phyloP scores from a whole-genome alignment of 305 asterid species.

The Fraxinus paxiana region DNA sequence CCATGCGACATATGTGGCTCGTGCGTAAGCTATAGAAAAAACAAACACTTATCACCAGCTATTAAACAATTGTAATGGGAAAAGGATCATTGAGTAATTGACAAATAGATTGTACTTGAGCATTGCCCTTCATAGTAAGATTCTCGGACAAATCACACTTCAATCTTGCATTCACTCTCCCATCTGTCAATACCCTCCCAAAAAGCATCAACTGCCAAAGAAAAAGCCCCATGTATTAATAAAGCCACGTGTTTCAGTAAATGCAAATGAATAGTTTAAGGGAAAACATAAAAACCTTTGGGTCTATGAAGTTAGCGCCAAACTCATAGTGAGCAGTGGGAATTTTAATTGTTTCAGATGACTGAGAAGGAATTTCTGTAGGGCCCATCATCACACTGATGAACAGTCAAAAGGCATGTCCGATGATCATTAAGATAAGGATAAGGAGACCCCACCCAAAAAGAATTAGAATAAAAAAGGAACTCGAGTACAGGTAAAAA shows the following conservation, averaged over 20 bases:
- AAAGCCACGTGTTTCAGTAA: slow-evolving; percentile 1
- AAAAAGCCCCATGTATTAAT: slow-evolving; percentile 27
- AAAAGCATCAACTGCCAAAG: slow-evolving; percentile 76
- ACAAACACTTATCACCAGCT: background rate
- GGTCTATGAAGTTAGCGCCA: slow-evolving; percentile 88
- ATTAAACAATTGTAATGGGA: background rate
- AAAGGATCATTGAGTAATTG: slow-evolving; percentile 3
- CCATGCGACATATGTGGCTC: slow-evolving; percentile 96
- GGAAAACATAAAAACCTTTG: slow-evolving; percentile 49
- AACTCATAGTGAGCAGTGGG: slow-evolving; percentile 91
- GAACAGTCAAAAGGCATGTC: slow-evolving; percentile 14
- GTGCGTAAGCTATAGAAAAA: slow-evolving; percentile 57
- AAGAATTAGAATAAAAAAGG: background rate
- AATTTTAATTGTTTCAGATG: slow-evolving; percentile 72
- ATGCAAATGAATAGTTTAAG: slow-evolving; percentile 9
- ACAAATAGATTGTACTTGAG: slow-evolving; percentile 54
- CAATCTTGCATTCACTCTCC: slow-evolving; percentile 85
- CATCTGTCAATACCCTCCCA: slow-evolving; percentile 87
- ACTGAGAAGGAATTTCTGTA: slow-evolving; percentile 84
- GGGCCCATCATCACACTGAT: slow-evolving; percentile 93
- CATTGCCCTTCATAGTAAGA: slow-evolving; percentile 74
- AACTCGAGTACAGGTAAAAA: background rate
- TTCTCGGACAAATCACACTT: slow-evolving; percentile 84
- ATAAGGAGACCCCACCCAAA: background rate
- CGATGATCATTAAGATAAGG: background rate